Evolutionary conservation across 2,329 filamentous ascomycete species (phyloP), one percentile per base, ranked within the genome.

Genomic region (Beauveria sp.): DNA sequence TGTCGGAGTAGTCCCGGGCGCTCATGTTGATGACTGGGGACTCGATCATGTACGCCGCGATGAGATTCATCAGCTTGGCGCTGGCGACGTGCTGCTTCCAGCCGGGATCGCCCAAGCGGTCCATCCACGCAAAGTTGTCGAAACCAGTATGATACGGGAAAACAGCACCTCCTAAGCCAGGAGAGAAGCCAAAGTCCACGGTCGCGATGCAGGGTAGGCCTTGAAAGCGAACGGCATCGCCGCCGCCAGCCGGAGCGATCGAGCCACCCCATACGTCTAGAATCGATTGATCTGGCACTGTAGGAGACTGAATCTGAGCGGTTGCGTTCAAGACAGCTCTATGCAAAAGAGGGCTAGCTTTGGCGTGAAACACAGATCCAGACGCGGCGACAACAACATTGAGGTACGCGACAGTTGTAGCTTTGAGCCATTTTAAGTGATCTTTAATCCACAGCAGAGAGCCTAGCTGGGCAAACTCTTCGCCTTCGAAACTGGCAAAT

Each of bases 361-460:
- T 74, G 18, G 84, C 77, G 14, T 72, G 73, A 56, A 89, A 87
- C 8, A 78, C 65, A 0, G 81, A 80, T 0, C 90, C 90, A 2
- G 74, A 71, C 1, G 76, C 70, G 3, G 83, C 90, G 7, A 91
- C 85, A 68, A 94, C 91, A 30, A 94, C 85, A 67, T 96, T 96
- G 58, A 96, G 76, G 66, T 96, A 96, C 0, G 88, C 84, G 55
- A 96, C 82, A 8, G 88, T 85, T 0, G 86, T 84, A 18, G 84
- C 80, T 0, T 80, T 83, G 1, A 96, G 81, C 90, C 90, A 94
- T 0, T 88, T 84, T 1, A 91, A 72, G 63, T 90, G 87, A 62
- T 96, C 90, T 69, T 96, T 90, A 0, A 96, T 89, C 89, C 90
- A 96, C 69, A 96, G 91, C 0, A 90, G 92, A 3, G 87, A 91